Percentiles rank a stretch among this genome's conserved stretches.
phyloP scores from a whole-genome alignment of 805 yeast species.

The Candida krabiensis region DNA sequence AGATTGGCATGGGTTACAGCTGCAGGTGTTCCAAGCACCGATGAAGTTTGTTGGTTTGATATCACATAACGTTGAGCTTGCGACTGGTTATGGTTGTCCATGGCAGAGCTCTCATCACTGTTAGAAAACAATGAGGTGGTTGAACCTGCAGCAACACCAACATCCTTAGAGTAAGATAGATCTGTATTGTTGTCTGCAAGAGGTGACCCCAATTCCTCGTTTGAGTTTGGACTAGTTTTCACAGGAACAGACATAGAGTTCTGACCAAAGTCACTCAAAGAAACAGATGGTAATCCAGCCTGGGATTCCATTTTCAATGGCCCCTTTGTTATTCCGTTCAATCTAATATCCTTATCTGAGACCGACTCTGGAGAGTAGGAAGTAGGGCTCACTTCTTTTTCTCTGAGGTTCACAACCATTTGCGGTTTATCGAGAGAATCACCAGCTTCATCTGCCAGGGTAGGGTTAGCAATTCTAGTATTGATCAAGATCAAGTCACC shows the following conservation, averaged over 20 bases:
- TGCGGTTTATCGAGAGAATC: conserved; percentile 4
- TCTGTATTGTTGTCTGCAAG: background rate
- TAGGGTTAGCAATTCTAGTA: conserved; percentile 35
- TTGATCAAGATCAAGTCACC: conserved; percentile 29
- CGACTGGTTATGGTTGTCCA: background rate
- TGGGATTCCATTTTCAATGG: background rate
- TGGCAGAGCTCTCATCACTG: background rate
- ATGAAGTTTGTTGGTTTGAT: background rate
- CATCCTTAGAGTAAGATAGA: background rate
- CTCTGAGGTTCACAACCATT: too few relatives aligned
- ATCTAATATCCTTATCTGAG: background rate
- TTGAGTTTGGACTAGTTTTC: background rate
- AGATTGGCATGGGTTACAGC: background rate
- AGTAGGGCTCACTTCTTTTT: background rate
- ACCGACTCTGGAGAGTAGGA: background rate
- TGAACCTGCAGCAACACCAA: background rate
- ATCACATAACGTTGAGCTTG: too few relatives aligned
- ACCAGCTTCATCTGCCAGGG: conserved; percentile 20
- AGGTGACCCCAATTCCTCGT: background rate
- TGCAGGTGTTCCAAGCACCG: background rate
- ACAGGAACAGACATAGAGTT: too few relatives aligned
- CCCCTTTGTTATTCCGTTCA: too few relatives aligned
- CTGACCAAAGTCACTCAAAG: background rate
- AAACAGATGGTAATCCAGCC: background rate
- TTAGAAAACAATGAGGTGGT: background rate